Base-by-base conservation (phyloP, 768 basidiomycete species). In the Butyriboletus loyo region DNA sequence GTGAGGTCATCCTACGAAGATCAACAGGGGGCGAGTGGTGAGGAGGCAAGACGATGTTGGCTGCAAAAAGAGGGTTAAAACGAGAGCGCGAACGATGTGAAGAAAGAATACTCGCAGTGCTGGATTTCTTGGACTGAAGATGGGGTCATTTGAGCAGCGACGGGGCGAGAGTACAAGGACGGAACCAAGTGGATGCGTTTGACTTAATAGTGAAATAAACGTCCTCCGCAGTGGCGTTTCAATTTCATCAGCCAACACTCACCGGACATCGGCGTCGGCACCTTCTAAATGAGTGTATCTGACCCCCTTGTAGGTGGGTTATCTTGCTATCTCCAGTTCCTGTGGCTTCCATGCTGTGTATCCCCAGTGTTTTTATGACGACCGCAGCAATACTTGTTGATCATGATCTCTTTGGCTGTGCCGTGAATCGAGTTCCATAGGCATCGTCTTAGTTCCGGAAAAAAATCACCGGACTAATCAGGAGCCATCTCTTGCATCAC, bases 1-100 rank as follows among this genome's bases (percentile, higher is more conserved):
- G 71, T 25, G 82, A 83, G 19, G 78, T 79, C 71, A 84, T 81
- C 62, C 79, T 80, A 39, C 82, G 78, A 42, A 82, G 72, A 62
- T 83, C 81, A 44, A 72, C 64, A 48, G 74, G 68, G 50, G 74
- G 66, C 25, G 74, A 67, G 57, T 58, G 32, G 43, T 59, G 66
- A 8, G 52, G 50, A 10, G 54, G 59, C 9, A 54, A 44, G 39
- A 54, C 47, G 46, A 57, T 51, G 55, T 52, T 61, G 44, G 54
- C 61, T 68, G 27, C 32, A 39, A 10, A 51, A 27, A 53, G 28
- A 44, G 30, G 30, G 44, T 47, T 9, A 46, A 21, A 36, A 37
- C 34, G 25, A n/a, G 24, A 9, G 7, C 19, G 1, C 5, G 17
- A 25, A 36, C 31, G 3, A 4, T 4, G 21, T 7, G 5, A 15